Evolutionary conservation across 2,329 filamentous ascomycete species (phyloP).

Genomic region (Monilinia laxa): DNA sequence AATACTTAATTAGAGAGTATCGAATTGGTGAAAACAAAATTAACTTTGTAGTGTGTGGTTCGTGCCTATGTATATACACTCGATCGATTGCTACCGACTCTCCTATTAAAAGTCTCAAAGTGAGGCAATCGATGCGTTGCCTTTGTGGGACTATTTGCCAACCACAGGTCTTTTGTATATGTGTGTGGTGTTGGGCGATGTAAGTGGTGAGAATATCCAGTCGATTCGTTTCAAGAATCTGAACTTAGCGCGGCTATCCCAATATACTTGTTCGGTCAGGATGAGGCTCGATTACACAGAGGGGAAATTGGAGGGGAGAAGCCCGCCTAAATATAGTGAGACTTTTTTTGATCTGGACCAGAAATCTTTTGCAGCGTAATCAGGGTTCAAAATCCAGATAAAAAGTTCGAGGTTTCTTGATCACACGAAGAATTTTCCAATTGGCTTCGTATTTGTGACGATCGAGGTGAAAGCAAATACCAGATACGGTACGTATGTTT

Average conservation of each 20-base stretch:
- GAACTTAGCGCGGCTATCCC: conserved; percentile 11
- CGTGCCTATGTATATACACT: conserved; percentile 21
- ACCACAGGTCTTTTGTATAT: neutral
- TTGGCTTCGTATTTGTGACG: neutral
- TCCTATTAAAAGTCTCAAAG: conserved; percentile 16
- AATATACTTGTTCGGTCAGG: conserved; percentile 14
- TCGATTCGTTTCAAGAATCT: neutral
- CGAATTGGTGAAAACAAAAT: conserved; percentile 3
- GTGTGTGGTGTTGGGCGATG: neutral
- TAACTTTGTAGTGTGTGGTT: conserved; percentile 3
- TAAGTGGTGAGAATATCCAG: neutral
- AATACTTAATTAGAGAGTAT: conserved; percentile 2
- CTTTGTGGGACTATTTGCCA: neutral
- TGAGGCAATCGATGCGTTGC: conserved; percentile 22
- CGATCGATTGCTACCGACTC: conserved; percentile 17
- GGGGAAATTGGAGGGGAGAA: conserved; percentile 10
- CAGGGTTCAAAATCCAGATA: conserved; percentile 3
- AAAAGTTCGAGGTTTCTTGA: neutral
- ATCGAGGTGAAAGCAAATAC: neutral
- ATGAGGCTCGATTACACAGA: conserved; percentile 19
- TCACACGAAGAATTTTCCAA: neutral
- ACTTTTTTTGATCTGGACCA: conserved; percentile 15
- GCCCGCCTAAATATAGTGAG: conserved; percentile 9
- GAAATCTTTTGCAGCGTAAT: conserved; percentile 7
- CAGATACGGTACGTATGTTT: neutral